phyloP scores from a whole-genome alignment of 495 filamentous ascomycete species.

The Penicillium subrubescens region DNA sequence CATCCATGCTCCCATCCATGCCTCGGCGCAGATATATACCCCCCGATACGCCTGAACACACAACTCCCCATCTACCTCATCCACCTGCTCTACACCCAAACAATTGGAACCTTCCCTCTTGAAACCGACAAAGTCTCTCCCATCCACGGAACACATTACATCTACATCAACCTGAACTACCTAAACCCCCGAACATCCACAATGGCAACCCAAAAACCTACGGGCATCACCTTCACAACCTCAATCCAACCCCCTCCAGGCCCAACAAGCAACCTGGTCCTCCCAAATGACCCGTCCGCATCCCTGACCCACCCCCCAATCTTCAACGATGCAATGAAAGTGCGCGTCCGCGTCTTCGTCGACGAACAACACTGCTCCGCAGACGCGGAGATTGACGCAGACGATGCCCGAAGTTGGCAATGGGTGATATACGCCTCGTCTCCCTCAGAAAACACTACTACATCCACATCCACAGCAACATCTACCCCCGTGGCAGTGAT shows the following conservation, averaged over 20 bases:
- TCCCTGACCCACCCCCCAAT: constrained; percentile 48
- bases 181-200: not conserved
- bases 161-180: not conserved
- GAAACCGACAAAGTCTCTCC: no score
- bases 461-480: not conserved
- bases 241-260: constrained; percentile 31
- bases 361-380: constrained; percentile 69
- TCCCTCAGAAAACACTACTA: not conserved
- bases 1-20: no score
- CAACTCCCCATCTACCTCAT: no score
- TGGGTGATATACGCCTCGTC: constrained; percentile 67
- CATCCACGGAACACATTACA: not conserved
- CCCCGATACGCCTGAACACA: not conserved
- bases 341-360: constrained; percentile 79
- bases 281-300: constrained; percentile 14
- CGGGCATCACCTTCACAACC: not conserved
- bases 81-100: no score
- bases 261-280: constrained; percentile 15
- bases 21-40: not conserved
- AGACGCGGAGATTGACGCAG: constrained; percentile 73
- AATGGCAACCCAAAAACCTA: not conserved
- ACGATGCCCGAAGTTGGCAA: constrained; percentile 78
- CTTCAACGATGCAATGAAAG: constrained; percentile 76
- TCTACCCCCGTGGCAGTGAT: constrained; percentile 61
- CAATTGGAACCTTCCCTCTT: no score